Conservation (phyloP, 2,329 filamentous ascomycete genomes). For the Ophiosphaerella narmari region DNA sequence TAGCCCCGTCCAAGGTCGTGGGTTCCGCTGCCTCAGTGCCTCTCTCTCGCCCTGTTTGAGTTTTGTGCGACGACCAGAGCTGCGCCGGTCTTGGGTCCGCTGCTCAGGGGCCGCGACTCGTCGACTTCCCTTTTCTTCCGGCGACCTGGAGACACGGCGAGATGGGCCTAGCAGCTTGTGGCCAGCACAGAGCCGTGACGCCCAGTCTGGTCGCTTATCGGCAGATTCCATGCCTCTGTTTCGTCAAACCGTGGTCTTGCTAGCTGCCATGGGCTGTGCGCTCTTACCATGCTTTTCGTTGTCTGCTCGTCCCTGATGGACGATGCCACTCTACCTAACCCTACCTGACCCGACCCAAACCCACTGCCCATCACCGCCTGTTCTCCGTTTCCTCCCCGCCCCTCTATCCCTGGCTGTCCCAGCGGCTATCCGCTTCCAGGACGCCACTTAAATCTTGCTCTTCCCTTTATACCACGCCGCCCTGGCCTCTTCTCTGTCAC, state of each 20-base stretch:
- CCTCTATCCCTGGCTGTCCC: slow-evolving; percentile 42
- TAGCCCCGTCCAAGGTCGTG: slow-evolving; percentile 36
- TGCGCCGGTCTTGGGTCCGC: slow-evolving; percentile 38
- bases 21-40: slow-evolving; percentile 7
- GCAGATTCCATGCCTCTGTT: slow-evolving; percentile 27
- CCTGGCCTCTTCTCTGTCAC: slow-evolving; percentile 37
- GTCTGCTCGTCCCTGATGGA: slow-evolving; percentile 37
- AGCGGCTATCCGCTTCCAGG: slow-evolving; percentile 42
- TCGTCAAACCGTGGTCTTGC: slow-evolving; percentile 30
- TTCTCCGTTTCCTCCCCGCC: slow-evolving; percentile 47
- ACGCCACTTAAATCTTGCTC: slow-evolving; percentile 48
- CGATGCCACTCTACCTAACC: slow-evolving; percentile 34
- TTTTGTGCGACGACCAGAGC: slow-evolving; percentile 29
- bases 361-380: slow-evolving; percentile 43
- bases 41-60: not conserved
- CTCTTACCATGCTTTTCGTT: slow-evolving; percentile 38
- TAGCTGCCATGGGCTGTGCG: slow-evolving; percentile 20
- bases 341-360: slow-evolving; percentile 18
- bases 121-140: slow-evolving; percentile 15
- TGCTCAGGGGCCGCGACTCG: too few relatives aligned
- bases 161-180: slow-evolving; percentile 24
- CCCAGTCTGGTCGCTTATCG: slow-evolving; percentile 30
- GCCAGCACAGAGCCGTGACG: slow-evolving; percentile 28
- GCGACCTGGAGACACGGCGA: slow-evolving; percentile 36
- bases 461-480: slow-evolving; percentile 45